Base-by-base conservation (phyloP, 75 land plant genomes). In the Larix kaempferi region DNA sequence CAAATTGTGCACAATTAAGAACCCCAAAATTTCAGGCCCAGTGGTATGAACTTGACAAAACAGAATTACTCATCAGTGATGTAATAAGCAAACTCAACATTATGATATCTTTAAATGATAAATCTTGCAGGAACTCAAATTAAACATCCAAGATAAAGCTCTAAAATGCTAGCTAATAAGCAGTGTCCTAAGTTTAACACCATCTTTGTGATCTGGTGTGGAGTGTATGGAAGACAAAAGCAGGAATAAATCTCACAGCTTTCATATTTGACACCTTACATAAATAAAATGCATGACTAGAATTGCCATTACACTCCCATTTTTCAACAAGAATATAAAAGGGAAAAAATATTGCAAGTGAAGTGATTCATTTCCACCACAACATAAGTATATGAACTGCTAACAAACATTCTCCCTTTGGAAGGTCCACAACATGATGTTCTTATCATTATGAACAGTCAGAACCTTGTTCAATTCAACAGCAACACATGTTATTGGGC, bases 391-490 rank as follows among this genome's bases (percentile, higher is more conserved):
- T n/a, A 67, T 17, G 22, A 69, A 21, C 52, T 69, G 52, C 72
- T 69, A 69, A 21, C 49, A 37, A 22, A 37, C 52, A 29, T 69
- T 69, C n/a, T 41, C 11, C 22, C 72, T 69, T 69, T 77, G 54
- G 26, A 91, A 95, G 59, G 83, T 87, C 90, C 95, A 93, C 54
- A 91, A 15, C 78, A 87, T 86, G 57, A 95, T 76, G 35, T 76
- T 88, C 59, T 83, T 86, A 62, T 83, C 82, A 71, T 86, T 84
- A 62, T 95, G 96, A 4, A 89, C 77, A 26, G 96, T 93, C n/a
- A 93, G 86, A 56, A 95, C 81, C 76, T 88, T 91, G 37, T 90
- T 84, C 92, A 86, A 83, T 26, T 95, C 96, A 74, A 91, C 89
- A 71, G 88, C 90, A 67, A 88, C 72, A 77, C 93, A 85, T 13